Evolutionary conservation across 1,284 basidiomycete species (phyloP).

Genomic region (Wolfiporia cocos): DNA sequence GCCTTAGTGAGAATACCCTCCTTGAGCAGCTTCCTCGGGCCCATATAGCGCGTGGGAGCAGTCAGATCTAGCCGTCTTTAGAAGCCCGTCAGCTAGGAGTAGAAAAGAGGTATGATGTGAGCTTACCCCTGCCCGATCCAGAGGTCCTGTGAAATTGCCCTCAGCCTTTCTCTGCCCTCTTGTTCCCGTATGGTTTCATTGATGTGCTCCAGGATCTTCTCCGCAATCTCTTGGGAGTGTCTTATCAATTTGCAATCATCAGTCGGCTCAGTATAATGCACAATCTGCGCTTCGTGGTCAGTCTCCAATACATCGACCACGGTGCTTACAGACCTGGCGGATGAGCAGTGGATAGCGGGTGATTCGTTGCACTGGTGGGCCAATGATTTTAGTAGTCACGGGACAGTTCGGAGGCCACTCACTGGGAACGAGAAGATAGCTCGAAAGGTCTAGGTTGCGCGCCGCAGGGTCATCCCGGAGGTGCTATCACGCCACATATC

Average conservation of each 20-base stretch:
- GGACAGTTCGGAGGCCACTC: conserved; percentile 22
- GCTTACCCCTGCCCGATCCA: conserved; percentile 83
- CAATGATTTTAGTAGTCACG: background rate
- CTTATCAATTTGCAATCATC: conserved; percentile 52
- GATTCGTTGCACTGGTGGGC: conserved; percentile 81
- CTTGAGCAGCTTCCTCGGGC: conserved; percentile 67
- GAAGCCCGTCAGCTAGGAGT: background rate
- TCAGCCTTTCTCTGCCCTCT: conserved; percentile 72
- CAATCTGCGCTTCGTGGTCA: conserved; percentile 42
- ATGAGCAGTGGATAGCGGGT: conserved; percentile 89
- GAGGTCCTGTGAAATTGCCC: conserved; percentile 68
- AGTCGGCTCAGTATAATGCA: conserved; percentile 70
- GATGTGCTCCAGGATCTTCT: conserved; percentile 72
- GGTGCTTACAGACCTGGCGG: conserved; percentile 47
- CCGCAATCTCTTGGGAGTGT: conserved; percentile 56
- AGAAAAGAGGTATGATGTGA: background rate
- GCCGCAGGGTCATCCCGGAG: conserved; percentile 71
- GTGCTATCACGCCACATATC: conserved; percentile 31
- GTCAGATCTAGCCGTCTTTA: conserved; percentile 82
- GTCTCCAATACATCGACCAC: background rate
- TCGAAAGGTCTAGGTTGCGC: conserved; percentile 84
- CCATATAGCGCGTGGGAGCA: conserved; percentile 78
- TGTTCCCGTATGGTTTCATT: conserved; percentile 89
- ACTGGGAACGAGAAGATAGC: conserved; percentile 90
- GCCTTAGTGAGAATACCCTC: conserved; percentile 78